Conservation (phyloP, 352 stramenopile species). For the Globisporangium apiculatum region DNA sequence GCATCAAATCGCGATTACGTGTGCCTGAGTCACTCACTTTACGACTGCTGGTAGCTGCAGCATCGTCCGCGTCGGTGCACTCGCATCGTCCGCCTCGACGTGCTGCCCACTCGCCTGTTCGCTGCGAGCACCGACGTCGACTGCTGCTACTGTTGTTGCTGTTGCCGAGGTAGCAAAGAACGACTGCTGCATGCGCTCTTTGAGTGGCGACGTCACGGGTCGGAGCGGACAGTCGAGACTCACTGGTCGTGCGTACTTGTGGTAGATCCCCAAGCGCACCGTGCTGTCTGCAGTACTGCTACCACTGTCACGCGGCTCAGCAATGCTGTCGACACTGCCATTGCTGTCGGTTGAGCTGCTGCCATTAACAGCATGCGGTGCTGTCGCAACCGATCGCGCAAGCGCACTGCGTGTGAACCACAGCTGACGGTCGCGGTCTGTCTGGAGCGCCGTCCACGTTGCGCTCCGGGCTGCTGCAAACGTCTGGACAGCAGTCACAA, state of each 20-base stretch:
- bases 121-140: not conserved
- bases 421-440: conserved; percentile 32
- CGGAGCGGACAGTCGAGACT: conserved; percentile 13
- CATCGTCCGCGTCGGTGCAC: no score
- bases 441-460: conserved; percentile 46
- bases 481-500: conserved; percentile 45
- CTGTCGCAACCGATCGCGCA: conserved; percentile 29
- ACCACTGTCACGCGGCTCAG: not conserved
- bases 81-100: no score
- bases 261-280: conserved; percentile 29
- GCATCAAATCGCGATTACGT: no score
- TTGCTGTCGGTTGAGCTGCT: not conserved
- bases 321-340: not conserved
- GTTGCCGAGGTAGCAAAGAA: conserved; percentile 17
- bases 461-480: conserved; percentile 32
- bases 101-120: no score
- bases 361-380: conserved; percentile 3
- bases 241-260: conserved; percentile 24
- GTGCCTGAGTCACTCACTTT: no score
- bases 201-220: conserved; percentile 23
- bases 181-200: conserved; percentile 24
- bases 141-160: not conserved
- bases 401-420: conserved; percentile 31
- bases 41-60: no score
- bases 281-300: not conserved